Conservation (phyloP, 2,329 filamentous ascomycete genomes). For the Monascus ruber region DNA sequence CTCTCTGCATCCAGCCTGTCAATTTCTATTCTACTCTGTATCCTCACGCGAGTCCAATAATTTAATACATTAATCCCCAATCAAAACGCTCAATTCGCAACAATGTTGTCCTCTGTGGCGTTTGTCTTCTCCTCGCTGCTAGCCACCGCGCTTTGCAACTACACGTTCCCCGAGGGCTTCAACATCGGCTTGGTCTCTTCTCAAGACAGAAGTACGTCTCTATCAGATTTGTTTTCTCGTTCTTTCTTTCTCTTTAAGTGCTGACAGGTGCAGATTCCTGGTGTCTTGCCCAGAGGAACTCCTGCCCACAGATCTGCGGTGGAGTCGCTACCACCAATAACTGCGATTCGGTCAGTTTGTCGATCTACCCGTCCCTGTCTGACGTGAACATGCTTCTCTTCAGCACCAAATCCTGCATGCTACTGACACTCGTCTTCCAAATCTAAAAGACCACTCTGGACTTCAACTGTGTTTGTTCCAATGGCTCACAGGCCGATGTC, state of each 20-base stretch:
- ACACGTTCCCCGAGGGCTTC: constrained; percentile 31
- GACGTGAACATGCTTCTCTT: no score
- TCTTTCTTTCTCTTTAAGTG: constrained; percentile 1
- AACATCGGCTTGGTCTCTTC: constrained; percentile 29
- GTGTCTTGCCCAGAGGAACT: constrained; percentile 49
- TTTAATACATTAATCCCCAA: not conserved
- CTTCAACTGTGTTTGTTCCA: constrained; percentile 48
- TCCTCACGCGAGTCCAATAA: no score
- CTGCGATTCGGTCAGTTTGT: constrained; percentile 45
- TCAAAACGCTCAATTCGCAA: constrained; percentile 9
- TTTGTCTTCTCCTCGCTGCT: constrained; percentile 37
- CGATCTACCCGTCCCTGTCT: not conserved
- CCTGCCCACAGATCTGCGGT: constrained; percentile 50
- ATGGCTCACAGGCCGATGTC: constrained; percentile 45
- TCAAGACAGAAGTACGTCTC: constrained; percentile 18
- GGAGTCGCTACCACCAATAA: constrained; percentile 39
- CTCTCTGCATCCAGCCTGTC: not conserved
- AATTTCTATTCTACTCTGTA: no score
- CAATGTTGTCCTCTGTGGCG: constrained; percentile 38
- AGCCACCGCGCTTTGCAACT: constrained; percentile 34
- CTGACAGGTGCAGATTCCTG: constrained; percentile 33
- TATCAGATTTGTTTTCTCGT: not conserved
- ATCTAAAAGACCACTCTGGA: constrained; percentile 27
- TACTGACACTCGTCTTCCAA: constrained; percentile 2
- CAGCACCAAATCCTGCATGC: no score